phyloP scores from a whole-genome alignment of 2,329 filamentous ascomycete species.

The Gaeumannomyces tritici region DNA sequence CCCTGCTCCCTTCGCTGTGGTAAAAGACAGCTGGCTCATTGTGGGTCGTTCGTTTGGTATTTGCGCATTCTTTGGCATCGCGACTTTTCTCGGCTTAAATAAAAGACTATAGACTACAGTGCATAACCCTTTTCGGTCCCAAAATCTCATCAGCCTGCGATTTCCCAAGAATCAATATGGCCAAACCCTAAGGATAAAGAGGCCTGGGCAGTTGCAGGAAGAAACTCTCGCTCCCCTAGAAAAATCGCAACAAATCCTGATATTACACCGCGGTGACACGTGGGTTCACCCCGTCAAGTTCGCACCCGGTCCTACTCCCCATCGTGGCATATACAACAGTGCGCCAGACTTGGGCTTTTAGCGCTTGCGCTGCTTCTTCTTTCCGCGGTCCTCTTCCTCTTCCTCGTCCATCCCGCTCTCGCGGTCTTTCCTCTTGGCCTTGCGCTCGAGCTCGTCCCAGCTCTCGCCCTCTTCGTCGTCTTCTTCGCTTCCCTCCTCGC shows the following conservation, averaged over 20 bases:
- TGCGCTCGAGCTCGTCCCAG: slow-evolving; percentile 91
- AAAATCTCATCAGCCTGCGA: neutral
- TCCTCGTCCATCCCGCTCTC: slow-evolving; percentile 64
- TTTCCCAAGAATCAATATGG: neutral
- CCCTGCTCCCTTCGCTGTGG: no score
- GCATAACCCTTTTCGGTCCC: neutral
- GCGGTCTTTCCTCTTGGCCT: slow-evolving; percentile 77
- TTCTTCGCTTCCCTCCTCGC: slow-evolving; percentile 63
- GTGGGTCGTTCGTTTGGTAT: neutral
- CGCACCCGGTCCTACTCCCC: no score
- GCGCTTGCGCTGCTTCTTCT: slow-evolving; percentile 56
- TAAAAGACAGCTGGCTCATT: neutral
- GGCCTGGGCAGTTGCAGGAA: neutral
- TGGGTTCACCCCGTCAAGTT: neutral
- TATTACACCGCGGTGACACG: neutral
- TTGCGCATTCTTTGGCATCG: neutral
- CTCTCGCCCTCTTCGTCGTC: slow-evolving; percentile 77
- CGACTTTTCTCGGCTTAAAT: neutral
- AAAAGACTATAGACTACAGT: neutral
- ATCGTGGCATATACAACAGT: no score
- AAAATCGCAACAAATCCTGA: neutral
- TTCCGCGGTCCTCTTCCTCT: slow-evolving; percentile 27
- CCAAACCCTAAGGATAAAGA: neutral
- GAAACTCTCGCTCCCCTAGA: neutral
- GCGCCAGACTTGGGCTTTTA: no score